Evolutionary conservation across 1,139 yeast genomes (phyloP), one percentile per base, ranked within the genome.

Genomic region (Kodamaea derodonti): DNA sequence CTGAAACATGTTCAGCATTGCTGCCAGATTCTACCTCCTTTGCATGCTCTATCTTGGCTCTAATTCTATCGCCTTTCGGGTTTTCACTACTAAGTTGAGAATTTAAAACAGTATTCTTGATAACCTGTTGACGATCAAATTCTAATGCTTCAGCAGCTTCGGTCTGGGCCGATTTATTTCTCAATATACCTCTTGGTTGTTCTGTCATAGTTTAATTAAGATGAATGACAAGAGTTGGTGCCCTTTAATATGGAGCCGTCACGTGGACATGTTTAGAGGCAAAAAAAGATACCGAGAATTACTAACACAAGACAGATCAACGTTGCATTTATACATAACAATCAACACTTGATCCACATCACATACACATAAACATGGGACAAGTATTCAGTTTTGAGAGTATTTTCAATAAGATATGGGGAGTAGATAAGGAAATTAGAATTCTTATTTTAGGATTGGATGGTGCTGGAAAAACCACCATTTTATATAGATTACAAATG

Each of bases 391-490:
- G 96, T 57, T 69, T 69, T 48, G 56, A 69, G 32, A 80, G 84
- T 43, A 78, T 92, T 52, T 87, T 90, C 58, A 81, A 88, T 38
- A 78, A 79, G 52, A 70, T 92, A 36, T 92, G 97, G 95, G 95
- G 95, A 23, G 75, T 81, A 35, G 83, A 82, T 51, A 87, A 87
- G 60, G 97, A 92, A 62, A 83, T 90, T 53, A 76, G 98, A 48
- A 88, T 92, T 39, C 75, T 92, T 45, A 92, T 92, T 49, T 70
- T 92, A 37, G 98, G 98, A 4, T 69, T 92, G 42, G 98, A 92
- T 61, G 97, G 97, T 65, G 97, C 98, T 3, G 98, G 98, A 35
- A 92, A 92, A 58, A 92, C 98, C 31, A 92, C 98, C 9, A 90
- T 92, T 41, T 72, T 92, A 42, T 92, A 92, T 65, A 78, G 94